Conservation (phyloP, 768 basidiomycete species). For the Phanerodontia chrysosporium region DNA sequence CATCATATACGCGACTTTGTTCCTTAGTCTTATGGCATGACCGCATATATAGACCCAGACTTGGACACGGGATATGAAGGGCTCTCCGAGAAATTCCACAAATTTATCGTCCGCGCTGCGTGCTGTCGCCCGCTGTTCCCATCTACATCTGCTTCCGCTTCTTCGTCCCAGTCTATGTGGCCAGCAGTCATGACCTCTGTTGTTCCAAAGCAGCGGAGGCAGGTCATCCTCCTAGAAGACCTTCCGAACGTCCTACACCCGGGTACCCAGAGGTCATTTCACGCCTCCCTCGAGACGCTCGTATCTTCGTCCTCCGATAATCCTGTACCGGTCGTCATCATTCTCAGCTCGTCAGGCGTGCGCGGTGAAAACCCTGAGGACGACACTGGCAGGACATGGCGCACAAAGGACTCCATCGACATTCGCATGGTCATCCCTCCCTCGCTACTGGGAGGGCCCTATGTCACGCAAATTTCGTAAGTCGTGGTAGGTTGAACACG, state of each 20-base stretch:
- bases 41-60: background rate
- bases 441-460: conserved; percentile 64
- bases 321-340: conserved; percentile 67
- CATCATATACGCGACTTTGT: background rate
- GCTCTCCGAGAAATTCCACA: conserved; percentile 63
- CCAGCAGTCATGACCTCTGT: background rate
- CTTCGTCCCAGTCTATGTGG: background rate
- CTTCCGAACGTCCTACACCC: conserved; percentile 86
- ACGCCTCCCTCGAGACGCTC: conserved; percentile 51
- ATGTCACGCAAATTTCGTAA: conserved; percentile 77
- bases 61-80: conserved; percentile 37
- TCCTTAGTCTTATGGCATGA: background rate
- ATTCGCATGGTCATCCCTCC: conserved; percentile 67
- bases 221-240: conserved; percentile 80
- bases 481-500: conserved; percentile 20
- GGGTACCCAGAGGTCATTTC: conserved; percentile 67
- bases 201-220: conserved; percentile 26
- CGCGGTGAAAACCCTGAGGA: conserved; percentile 59
- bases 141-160: conserved; percentile 4
- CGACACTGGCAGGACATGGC: conserved; percentile 30
- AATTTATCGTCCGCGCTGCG: conserved; percentile 69
- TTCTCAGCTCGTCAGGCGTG: conserved; percentile 79
- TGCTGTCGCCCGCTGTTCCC: conserved; percentile 53
- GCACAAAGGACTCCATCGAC: conserved; percentile 57
- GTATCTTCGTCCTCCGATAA: conserved; percentile 37